Base-by-base conservation (phyloP, 306 rosid genomes). In the Trichosanthes truncata region DNA sequence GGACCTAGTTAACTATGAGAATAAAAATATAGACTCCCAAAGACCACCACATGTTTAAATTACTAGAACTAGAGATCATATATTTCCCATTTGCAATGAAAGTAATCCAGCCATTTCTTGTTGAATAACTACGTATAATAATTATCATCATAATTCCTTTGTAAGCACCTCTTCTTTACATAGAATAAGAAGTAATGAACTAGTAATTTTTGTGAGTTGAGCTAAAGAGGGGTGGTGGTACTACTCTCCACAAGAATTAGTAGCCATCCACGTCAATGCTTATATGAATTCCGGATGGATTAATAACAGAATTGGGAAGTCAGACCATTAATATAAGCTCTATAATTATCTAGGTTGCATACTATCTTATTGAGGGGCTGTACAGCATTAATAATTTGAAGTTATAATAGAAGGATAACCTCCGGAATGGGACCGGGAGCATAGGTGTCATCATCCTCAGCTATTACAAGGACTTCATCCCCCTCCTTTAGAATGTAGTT, bases 401-500 rank as follows among this genome's bases (percentile, higher is more conserved):
- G 59, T 20, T 43, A 41, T 5, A 71, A 55, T 17, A 56, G 88
- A 84, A 83, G 59, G 80, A 85, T 85, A 79, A 94, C 98, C 98
- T 94, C 90, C 26, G 95, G 97, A 84, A 87, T 77, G 78, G 84
- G 86, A 79, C 90, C 92, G 40, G 98, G 98, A 83, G 93, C 83
- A 20, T 94, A 94, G 49, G 98, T 94, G 76, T 94, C 97, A 59
- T 94, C 98, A 86, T 92, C 98, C 86, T 94, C 98, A 29, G 98
- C 98, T 82, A 94, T 94, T 79, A 94, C 98, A 79, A 94, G 97
- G 81, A 94, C 82, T 89, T 94, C 98, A 86, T 94, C 98, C 80
- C 92, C 92, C 33, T 91, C 93, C 87, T 87, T 87, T 76, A 94
- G 79, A 77, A 92, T 87, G 84, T 92, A 94, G 78, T 60, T 79